Percentiles rank a stretch among this genome's conserved stretches.
Evolutionary conservation across 139 green algal species (phyloP).

Genomic region (Chlorella sp.): DNA sequence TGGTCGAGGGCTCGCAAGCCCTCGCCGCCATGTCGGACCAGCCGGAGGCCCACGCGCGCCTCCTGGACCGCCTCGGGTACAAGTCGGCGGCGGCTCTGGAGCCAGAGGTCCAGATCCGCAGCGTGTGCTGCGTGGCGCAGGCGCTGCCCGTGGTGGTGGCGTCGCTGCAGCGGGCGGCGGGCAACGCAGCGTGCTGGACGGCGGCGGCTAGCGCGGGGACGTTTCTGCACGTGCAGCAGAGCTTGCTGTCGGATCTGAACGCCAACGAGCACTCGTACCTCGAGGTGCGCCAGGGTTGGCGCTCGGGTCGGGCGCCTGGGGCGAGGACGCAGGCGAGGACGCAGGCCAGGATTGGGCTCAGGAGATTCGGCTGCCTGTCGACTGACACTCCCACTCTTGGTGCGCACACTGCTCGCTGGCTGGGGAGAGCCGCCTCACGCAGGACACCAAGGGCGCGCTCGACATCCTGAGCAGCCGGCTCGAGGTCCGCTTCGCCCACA

Average conservation of each 20-base stretch:
- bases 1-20: background rate
- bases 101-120: constrained; percentile 24
- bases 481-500: constrained; percentile 2
- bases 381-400: too few species aligned
- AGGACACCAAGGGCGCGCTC: constrained; percentile 34
- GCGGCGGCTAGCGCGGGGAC: constrained; percentile 10
- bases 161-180: constrained; percentile 9
- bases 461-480: constrained; percentile 22
- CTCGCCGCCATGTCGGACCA: background rate
- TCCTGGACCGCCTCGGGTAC: background rate
- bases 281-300: constrained; percentile 7
- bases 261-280: constrained; percentile 25
- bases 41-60: background rate
- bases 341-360: too few species aligned
- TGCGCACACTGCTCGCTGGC: too few species aligned
- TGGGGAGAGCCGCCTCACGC: background rate
- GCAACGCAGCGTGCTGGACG: constrained; percentile 2
- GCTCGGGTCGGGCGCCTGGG: too few species aligned
- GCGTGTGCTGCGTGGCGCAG: constrained; percentile 29
- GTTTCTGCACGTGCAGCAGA: constrained; percentile 37
- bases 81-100: background rate
- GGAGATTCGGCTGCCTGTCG: too few species aligned
- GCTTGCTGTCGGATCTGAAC: constrained; percentile 29
- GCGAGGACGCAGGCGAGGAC: too few species aligned
- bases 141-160: constrained; percentile 30